These are phyloP conservation scores for Trypanosoma caninum DNA, from an alignment of 208 protist species.

Conservation along the genomic window DNA sequence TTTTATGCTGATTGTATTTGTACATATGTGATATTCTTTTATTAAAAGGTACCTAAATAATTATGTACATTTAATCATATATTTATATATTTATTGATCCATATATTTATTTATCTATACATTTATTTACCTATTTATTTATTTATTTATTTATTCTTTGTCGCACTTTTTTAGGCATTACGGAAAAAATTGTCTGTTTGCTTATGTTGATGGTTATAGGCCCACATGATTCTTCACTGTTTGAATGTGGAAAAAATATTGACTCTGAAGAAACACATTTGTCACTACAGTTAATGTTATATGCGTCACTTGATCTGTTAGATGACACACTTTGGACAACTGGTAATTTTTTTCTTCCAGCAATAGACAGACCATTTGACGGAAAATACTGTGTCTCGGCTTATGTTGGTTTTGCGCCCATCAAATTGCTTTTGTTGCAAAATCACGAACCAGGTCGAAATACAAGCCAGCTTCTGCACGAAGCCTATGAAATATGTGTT, in stretches of 20 bases:
- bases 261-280: slow-evolving; percentile 5
- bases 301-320: slow-evolving; percentile 41
- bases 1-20: too few species aligned
- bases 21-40: too few species aligned
- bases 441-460: slow-evolving; percentile 40
- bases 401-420: slow-evolving; percentile 48
- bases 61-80: too few species aligned
- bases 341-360: slow-evolving; percentile 39
- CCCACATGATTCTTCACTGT: slow-evolving; percentile 21
- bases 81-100: too few species aligned
- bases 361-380: slow-evolving; percentile 42
- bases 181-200: neutral
- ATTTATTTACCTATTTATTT: too few species aligned
- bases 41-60: too few species aligned
- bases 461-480: slow-evolving; percentile 35
- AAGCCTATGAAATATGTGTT: slow-evolving; percentile 50
- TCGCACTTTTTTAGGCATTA: neutral
- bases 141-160: too few species aligned
- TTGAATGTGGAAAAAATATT: slow-evolving; percentile 16
- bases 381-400: slow-evolving; percentile 53
- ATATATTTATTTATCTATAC: too few species aligned
- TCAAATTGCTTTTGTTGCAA: slow-evolving; percentile 51
- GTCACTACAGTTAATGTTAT: slow-evolving; percentile 40
- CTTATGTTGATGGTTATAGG: slow-evolving; percentile 26
- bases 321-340: slow-evolving; percentile 51